Conservation (phyloP, 352 stramenopile genomes). For the Nothophytophthora sp. region DNA sequence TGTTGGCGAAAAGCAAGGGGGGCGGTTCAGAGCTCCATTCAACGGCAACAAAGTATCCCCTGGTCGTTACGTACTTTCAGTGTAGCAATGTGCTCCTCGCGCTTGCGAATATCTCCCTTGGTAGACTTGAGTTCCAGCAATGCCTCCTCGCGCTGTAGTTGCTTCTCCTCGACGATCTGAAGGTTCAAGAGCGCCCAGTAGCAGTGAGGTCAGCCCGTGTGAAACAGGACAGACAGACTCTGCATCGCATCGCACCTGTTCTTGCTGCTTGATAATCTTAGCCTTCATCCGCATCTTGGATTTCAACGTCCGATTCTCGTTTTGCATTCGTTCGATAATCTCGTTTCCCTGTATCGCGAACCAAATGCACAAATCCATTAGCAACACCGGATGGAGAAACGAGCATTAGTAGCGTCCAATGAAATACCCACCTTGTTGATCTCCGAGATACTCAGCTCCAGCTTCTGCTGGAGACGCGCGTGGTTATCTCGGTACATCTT, state of each 20-base stretch:
- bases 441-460: conserved; percentile 88
- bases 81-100: conserved; percentile 62
- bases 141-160: conserved; percentile 69
- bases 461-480: conserved; percentile 80
- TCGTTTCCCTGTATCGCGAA: conserved; percentile 87
- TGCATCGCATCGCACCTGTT: conserved; percentile 46
- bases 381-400: not conserved
- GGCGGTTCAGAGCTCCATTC: not conserved
- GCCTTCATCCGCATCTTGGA: conserved; percentile 87
- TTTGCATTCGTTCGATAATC: conserved; percentile 90
- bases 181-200: conserved; percentile 5
- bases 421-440: conserved; percentile 84
- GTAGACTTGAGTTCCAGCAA: conserved; percentile 59
- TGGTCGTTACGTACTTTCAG: conserved; percentile 44
- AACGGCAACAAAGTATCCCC: not conserved
- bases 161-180: conserved; percentile 77
- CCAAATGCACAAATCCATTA: conserved; percentile 1
- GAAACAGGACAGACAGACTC: not conserved
- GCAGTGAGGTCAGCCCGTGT: not conserved
- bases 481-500: conserved; percentile 90
- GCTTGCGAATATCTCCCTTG: conserved; percentile 70
- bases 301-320: conserved; percentile 74
- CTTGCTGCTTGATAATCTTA: conserved; percentile 91
- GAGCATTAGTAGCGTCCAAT: not conserved
- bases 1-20: conserved; percentile 14